phyloP scores from a whole-genome alignment of 1,284 basidiomycete species.

The Cystobasidium slooffiae region DNA sequence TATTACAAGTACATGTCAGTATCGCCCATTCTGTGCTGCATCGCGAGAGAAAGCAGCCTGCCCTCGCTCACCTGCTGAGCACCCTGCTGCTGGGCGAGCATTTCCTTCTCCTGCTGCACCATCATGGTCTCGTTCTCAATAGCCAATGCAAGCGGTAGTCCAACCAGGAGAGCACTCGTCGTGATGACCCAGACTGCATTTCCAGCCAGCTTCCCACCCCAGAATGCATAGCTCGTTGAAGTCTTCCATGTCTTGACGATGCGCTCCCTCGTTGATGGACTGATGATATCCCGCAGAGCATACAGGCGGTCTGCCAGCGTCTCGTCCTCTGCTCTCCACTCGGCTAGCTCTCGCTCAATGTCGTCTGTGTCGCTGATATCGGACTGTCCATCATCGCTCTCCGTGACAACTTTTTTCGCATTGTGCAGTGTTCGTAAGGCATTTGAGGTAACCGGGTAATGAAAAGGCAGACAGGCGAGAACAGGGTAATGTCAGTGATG shows the following conservation, averaged over 20 bases:
- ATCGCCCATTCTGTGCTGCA: not conserved
- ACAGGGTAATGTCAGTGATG: not conserved
- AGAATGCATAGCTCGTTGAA: slow-evolving; percentile 64
- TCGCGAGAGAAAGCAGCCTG: not conserved
- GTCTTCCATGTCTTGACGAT: slow-evolving; percentile 69
- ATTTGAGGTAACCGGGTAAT: not conserved
- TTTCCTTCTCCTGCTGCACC: slow-evolving; percentile 91
- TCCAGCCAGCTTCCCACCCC: slow-evolving; percentile 73
- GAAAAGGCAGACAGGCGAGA: not conserved
- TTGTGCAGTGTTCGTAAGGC: not conserved
- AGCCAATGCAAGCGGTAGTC: slow-evolving; percentile 86
- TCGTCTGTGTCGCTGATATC: slow-evolving; percentile 44
- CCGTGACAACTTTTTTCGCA: slow-evolving; percentile 42
- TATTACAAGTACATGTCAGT: not conserved
- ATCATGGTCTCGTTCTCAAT: slow-evolving; percentile 96
- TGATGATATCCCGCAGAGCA: slow-evolving; percentile 93
- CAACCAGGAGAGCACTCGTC: slow-evolving; percentile 89
- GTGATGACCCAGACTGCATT: slow-evolving; percentile 93
- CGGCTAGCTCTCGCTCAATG: slow-evolving; percentile 43
- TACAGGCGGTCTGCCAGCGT: slow-evolving; percentile 84
- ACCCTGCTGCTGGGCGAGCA: slow-evolving; percentile 89
- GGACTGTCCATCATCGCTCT: slow-evolving; percentile 34
- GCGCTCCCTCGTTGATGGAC: slow-evolving; percentile 80
- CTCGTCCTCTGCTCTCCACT: slow-evolving; percentile 61
- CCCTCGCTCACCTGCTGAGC: slow-evolving; percentile 74